Conservation (phyloP, 2,329 filamentous ascomycete genomes). For the Cadophora gregata region DNA sequence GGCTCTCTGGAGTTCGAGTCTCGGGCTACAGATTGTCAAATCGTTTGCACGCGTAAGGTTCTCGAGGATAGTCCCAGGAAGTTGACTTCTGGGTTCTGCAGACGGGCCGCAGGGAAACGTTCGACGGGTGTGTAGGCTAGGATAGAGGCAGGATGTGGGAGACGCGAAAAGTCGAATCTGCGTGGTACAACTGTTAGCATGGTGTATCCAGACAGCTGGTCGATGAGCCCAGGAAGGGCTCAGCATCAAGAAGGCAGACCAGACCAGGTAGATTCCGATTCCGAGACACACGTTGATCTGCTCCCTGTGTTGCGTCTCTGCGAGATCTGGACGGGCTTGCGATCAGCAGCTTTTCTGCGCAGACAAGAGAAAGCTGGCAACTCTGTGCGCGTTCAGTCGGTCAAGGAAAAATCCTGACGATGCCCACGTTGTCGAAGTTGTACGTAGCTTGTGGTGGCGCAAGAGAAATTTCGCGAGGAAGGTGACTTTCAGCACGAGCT, state of each 20-base stretch:
- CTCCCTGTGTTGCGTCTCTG: not conserved
- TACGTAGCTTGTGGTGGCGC: conserved; percentile 27
- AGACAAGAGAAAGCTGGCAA: conserved; percentile 7
- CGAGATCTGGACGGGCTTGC: conserved; percentile 8
- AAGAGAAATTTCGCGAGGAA: conserved; percentile 25
- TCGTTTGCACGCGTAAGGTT: conserved; percentile 15
- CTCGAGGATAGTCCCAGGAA: conserved; percentile 22
- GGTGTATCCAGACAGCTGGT: conserved; percentile 23
- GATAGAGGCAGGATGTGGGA: conserved; percentile 35
- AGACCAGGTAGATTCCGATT: conserved; percentile 1
- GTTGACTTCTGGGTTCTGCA: conserved; percentile 28
- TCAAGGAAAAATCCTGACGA: conserved; percentile 16
- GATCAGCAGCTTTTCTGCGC: not conserved
- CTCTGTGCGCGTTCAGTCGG: conserved; percentile 8
- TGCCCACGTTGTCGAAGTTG: conserved; percentile 38
- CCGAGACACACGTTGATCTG: not conserved
- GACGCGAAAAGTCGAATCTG: conserved; percentile 35
- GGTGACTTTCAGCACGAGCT: conserved; percentile 30
- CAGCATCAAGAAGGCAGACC: conserved; percentile 1
- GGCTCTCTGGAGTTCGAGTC: conserved; percentile 22
- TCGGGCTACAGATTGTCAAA: conserved; percentile 25
- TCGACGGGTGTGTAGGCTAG: conserved; percentile 37
- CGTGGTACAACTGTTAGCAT: conserved; percentile 35
- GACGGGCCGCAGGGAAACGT: conserved; percentile 35
- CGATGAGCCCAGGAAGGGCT: not conserved